Conservation (phyloP, 1,284 basidiomycete genomes). For the Papiliotrema fonsecae region DNA sequence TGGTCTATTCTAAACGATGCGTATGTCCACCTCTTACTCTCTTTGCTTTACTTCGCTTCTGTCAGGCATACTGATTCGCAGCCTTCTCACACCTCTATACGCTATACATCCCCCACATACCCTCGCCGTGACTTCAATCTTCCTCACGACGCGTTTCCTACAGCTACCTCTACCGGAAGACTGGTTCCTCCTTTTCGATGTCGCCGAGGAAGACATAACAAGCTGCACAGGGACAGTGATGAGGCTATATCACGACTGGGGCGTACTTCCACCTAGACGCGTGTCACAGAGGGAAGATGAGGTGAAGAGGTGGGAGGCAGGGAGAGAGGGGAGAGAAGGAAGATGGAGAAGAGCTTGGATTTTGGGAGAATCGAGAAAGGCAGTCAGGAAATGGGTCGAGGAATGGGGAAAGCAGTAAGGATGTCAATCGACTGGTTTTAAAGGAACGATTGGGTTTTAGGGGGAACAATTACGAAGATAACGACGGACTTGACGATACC, state of each 20-base stretch:
- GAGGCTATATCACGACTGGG: conserved; percentile 57
- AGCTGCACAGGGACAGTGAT: conserved; percentile 71
- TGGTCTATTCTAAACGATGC: conserved; percentile 91
- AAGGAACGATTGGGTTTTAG: background rate
- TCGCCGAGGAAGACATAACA: conserved; percentile 77
- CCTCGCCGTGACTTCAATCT: conserved; percentile 78
- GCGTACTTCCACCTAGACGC: conserved; percentile 11
- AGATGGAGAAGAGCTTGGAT: conserved; percentile 58
- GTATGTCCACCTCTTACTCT: conserved; percentile 55
- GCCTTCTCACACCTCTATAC: conserved; percentile 85
- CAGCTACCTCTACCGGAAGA: conserved; percentile 66
- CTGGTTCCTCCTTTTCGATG: conserved; percentile 91
- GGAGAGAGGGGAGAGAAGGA: conserved; percentile 16
- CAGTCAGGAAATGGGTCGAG: conserved; percentile 52
- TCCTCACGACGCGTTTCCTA: conserved; percentile 65
- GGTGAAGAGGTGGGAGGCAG: conserved; percentile 47
- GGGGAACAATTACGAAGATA: too few relatives aligned
- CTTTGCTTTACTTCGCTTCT: background rate
- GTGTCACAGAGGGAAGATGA: conserved; percentile 13
- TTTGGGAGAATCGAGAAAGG: conserved; percentile 46
- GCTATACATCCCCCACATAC: conserved; percentile 80
- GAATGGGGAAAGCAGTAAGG: conserved; percentile 35
- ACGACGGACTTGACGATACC: too few relatives aligned
- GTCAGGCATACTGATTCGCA: conserved; percentile 35
- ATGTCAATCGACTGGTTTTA: background rate